Evolutionary conservation across 2,329 filamentous ascomycete species (phyloP).

Genomic region (Pseudomassariella vexata): DNA sequence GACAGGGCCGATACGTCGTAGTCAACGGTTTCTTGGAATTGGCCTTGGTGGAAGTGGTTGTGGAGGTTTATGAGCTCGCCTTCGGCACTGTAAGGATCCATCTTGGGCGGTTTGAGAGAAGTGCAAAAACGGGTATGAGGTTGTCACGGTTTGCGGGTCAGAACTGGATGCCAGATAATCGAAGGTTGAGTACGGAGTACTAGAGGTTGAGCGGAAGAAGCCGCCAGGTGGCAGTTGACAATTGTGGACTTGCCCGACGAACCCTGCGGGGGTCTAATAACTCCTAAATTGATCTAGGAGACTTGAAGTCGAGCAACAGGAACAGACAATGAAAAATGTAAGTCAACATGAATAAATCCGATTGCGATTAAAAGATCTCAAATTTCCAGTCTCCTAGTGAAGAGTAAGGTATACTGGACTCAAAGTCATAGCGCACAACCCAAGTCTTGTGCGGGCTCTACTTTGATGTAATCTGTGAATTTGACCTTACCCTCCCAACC

Average conservation of each 20-base stretch:
- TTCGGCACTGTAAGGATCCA: conserved; percentile 67
- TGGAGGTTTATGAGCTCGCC: conserved; percentile 68
- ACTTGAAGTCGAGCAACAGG: too few species aligned
- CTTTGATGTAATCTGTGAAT: too few species aligned
- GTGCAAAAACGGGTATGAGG: not conserved
- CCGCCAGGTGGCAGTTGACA: conserved; percentile 11
- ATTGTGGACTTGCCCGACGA: not conserved
- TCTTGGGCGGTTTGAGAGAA: conserved; percentile 30
- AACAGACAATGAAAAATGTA: not conserved
- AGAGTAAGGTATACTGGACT: too few species aligned
- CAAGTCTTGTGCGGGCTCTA: too few species aligned
- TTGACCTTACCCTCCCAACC: too few species aligned
- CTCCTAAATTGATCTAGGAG: not conserved
- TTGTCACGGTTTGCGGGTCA: conserved; percentile 3
- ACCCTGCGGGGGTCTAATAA: not conserved
- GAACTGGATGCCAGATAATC: not conserved
- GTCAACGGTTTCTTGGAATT: conserved; percentile 81
- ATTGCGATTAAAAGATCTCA: too few species aligned
- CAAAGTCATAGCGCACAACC: too few species aligned
- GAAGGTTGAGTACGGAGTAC: not conserved
- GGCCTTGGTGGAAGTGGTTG: conserved; percentile 70
- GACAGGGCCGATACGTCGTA: conserved; percentile 80
- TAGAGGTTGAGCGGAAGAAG: conserved; percentile 8
- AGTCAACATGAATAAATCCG: not conserved
- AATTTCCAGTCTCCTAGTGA: too few species aligned